Conservation (phyloP, 2,329 filamentous ascomycete genomes). For the Apiospora rasikravindrae region DNA sequence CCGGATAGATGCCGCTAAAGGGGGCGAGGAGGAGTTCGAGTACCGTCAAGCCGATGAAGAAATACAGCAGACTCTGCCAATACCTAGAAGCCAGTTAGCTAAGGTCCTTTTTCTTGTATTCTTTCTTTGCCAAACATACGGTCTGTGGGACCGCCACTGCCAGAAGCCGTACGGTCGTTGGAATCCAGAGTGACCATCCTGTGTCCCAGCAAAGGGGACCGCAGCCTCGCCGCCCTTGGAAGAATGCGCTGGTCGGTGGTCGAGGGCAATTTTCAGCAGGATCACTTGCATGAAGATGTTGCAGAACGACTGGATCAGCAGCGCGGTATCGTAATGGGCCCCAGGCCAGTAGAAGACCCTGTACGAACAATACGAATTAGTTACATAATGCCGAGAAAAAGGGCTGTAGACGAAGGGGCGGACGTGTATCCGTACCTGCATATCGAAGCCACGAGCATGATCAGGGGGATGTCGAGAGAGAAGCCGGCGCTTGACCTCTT, state of each 20-base stretch:
- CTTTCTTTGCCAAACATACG: slow-evolving; percentile 50
- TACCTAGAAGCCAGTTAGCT: slow-evolving; percentile 55
- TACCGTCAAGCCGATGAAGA: slow-evolving; percentile 64
- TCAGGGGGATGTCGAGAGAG: slow-evolving; percentile 73
- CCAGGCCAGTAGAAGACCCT: slow-evolving; percentile 76
- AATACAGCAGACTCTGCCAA: slow-evolving; percentile 77
- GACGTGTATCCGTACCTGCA: slow-evolving; percentile 54
- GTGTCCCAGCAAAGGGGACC: slow-evolving; percentile 62
- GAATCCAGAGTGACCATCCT: slow-evolving; percentile 46
- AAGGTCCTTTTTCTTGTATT: neutral
- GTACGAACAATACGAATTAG: slow-evolving; percentile 25
- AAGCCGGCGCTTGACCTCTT: slow-evolving; percentile 70
- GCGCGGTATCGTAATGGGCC: slow-evolving; percentile 65
- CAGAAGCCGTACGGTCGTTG: slow-evolving; percentile 78
- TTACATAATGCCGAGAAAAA: slow-evolving; percentile 14
- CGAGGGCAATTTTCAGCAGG: slow-evolving; percentile 71
- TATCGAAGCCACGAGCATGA: slow-evolving; percentile 73
- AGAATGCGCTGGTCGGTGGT: slow-evolving; percentile 66
- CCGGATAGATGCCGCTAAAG: slow-evolving; percentile 60
- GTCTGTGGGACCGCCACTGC: slow-evolving; percentile 77
- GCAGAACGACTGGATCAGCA: slow-evolving; percentile 68
- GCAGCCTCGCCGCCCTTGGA: slow-evolving; percentile 65
- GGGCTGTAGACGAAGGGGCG: neutral
- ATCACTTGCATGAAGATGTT: slow-evolving; percentile 69
- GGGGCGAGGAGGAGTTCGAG: slow-evolving; percentile 72